phyloP scores from a whole-genome alignment of 768 basidiomycete species.

The Omphalotus guepiniiformis region DNA sequence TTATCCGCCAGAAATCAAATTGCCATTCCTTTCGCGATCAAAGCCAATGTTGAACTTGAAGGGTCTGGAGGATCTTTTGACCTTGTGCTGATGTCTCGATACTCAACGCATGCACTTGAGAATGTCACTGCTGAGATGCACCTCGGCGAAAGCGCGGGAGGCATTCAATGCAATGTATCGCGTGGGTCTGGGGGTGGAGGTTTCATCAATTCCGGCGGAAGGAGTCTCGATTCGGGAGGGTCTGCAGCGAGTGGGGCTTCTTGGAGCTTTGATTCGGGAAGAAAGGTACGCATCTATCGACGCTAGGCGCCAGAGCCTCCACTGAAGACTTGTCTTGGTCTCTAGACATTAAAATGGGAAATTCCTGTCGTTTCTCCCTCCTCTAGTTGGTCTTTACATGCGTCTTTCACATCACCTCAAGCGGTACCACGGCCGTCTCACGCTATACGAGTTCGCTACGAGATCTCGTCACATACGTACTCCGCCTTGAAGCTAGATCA shows the following conservation, averaged over 20 bases:
- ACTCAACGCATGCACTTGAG: slow-evolving; percentile 64
- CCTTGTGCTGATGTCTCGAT: slow-evolving; percentile 58
- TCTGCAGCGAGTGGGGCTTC: slow-evolving; percentile 47
- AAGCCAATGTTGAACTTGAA: slow-evolving; percentile 42
- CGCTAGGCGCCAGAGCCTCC: slow-evolving; percentile 5
- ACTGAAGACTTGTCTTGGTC: slow-evolving; percentile 34
- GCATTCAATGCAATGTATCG: slow-evolving; percentile 57
- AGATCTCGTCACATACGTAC: slow-evolving; percentile 67
- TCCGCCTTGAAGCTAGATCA: slow-evolving; percentile 84
- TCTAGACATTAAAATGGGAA: slow-evolving; percentile 83
- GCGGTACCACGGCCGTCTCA: slow-evolving; percentile 61
- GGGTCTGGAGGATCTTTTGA: slow-evolving; percentile 53
- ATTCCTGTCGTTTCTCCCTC: slow-evolving; percentile 65
- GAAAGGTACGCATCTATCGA: slow-evolving; percentile 39
- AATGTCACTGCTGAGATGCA: slow-evolving; percentile 66
- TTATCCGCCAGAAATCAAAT: slow-evolving; percentile 38
- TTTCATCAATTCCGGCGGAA: slow-evolving; percentile 29
- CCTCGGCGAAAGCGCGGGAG: slow-evolving; percentile 69
- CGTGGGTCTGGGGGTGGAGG: slow-evolving; percentile 54
- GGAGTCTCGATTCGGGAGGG: slow-evolving; percentile 27
- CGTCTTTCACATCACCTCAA: slow-evolving; percentile 68
- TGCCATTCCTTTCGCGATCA: slow-evolving; percentile 49
- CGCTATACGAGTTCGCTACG: slow-evolving; percentile 69
- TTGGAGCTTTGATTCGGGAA: slow-evolving; percentile 77
- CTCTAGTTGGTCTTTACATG: slow-evolving; percentile 67